Evolutionary conservation across 352 stramenopile genomes (phyloP).

Genomic region (Globisporangium okanoganense): DNA sequence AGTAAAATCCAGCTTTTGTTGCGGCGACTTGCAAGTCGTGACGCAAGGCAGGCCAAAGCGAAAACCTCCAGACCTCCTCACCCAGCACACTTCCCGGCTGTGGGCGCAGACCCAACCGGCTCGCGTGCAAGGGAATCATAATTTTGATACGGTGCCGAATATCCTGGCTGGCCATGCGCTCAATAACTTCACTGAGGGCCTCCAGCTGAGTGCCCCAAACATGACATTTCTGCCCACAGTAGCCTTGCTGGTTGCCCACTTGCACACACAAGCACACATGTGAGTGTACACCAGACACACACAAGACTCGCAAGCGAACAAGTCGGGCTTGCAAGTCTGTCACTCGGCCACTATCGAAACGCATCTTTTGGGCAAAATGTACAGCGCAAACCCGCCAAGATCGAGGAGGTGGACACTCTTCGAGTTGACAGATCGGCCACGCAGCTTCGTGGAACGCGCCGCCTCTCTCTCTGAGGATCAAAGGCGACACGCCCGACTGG

Average conservation of each 20-base stretch:
- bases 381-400: neutral
- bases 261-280: neutral
- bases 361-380: neutral
- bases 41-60: neutral
- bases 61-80: too few species aligned
- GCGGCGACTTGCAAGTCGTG: neutral
- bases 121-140: neutral
- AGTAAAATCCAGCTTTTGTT: neutral
- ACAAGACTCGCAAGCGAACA: neutral
- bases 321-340: neutral
- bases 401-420: neutral
- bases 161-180: neutral
- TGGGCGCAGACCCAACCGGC: neutral
- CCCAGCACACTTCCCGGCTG: neutral
- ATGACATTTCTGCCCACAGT: constrained; percentile 4
- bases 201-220: neutral
- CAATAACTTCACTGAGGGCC: neutral
- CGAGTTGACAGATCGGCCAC: constrained; percentile 12
- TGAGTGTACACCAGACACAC: neutral
- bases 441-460: constrained; percentile 4
- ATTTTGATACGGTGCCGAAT: neutral
- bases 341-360: constrained; percentile 1
- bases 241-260: neutral
- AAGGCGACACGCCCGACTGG: neutral
- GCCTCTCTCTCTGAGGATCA: too few species aligned